Evolutionary conservation across 1,284 basidiomycete species (phyloP).

Genomic region (Porodaedalea pini): DNA sequence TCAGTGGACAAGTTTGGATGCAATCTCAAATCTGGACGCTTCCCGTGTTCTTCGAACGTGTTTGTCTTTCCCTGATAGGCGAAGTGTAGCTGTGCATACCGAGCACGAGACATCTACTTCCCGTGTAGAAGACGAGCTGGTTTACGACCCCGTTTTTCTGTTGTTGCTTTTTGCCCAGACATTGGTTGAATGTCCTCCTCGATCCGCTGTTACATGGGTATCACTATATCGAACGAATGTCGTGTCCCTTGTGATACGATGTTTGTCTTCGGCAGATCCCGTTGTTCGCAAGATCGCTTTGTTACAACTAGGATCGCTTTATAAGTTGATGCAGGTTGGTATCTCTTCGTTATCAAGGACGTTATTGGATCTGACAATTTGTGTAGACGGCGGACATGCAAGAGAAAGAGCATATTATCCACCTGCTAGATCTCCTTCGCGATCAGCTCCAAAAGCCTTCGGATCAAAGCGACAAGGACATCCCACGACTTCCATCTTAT

Average conservation of each 20-base stretch:
- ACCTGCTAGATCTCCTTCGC: slow-evolving; percentile 73
- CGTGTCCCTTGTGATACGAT: slow-evolving; percentile 70
- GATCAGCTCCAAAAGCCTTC: slow-evolving; percentile 46
- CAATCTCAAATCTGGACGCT: slow-evolving; percentile 70
- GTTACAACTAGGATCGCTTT: slow-evolving; percentile 51
- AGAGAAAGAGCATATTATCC: slow-evolving; percentile 74
- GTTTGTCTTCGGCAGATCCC: slow-evolving; percentile 66
- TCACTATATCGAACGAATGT: slow-evolving; percentile 82
- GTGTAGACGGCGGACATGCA: slow-evolving; percentile 65
- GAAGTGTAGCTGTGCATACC: slow-evolving; percentile 31
- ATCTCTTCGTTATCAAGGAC: not conserved
- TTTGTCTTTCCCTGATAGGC: slow-evolving; percentile 65
- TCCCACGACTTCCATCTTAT: slow-evolving; percentile 63
- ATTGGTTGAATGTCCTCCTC: slow-evolving; percentile 52
- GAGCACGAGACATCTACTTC: slow-evolving; percentile 32
- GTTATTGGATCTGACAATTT: not conserved
- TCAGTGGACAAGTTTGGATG: slow-evolving; percentile 54
- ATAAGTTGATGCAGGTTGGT: slow-evolving; percentile 54
- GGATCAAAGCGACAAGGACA: slow-evolving; percentile 26
- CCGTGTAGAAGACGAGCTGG: slow-evolving; percentile 31
- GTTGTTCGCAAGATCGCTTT: slow-evolving; percentile 57
- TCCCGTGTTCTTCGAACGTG: slow-evolving; percentile 69
- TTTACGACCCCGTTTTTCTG: slow-evolving; percentile 85
- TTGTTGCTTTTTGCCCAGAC: slow-evolving; percentile 65
- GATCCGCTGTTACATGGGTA: slow-evolving; percentile 75